Base-by-base conservation (phyloP, 1,284 basidiomycete genomes). In the Mixia osmundae region DNA sequence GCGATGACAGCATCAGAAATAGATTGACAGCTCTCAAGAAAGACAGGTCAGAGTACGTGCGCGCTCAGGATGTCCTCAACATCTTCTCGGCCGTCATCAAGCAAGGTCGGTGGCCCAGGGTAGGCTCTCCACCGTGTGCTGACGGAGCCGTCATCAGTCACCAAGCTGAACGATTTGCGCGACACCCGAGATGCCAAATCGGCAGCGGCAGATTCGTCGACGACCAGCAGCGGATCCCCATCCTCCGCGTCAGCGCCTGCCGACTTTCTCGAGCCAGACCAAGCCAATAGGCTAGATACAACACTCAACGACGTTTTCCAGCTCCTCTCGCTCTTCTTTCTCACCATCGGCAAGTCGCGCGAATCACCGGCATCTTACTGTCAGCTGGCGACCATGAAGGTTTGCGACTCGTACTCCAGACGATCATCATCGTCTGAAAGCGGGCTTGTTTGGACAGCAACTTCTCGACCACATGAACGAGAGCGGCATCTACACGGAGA, bases 61-160 rank as follows among this genome's bases (percentile, higher is more conserved):
- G 54, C 20, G 51, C 58, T 3, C 74, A 78, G 46, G 89, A 89
- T 63, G 89, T 97, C 38, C 76, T 91, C 57, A 67, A 71, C 30
- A 72, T 95, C 45, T 95, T 95, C 64, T 78, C 83, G 48, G 69
- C 75, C 5, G 79, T 91, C 44, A 77, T 95, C 45, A 87, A 89
- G 56, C 85, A 95, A 67, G 76, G 85, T 80, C 32, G 38, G 56
- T 44, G 4, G n/a, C 16, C 28, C n/a, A n/a, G n/a, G n/a, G n/a
- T n/a, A n/a, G n/a, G n/a, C n/a, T n/a, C n/a, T n/a, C n/a, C n/a
- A n/a, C n/a, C n/a, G n/a, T n/a, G n/a, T n/a, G n/a, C n/a, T n/a
- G n/a, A n/a, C n/a, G n/a, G n/a, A n/a, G n/a, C n/a, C n/a, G n/a
- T n/a, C 8, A 16, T 10, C 54, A 89, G 85, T 95, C 41, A 85